Evolutionary conservation across 225 moss, liverwort and hornwort genomes (phyloP), one percentile per base, ranked within the genome.

Genomic region (Pseudoscleropodium purum): DNA sequence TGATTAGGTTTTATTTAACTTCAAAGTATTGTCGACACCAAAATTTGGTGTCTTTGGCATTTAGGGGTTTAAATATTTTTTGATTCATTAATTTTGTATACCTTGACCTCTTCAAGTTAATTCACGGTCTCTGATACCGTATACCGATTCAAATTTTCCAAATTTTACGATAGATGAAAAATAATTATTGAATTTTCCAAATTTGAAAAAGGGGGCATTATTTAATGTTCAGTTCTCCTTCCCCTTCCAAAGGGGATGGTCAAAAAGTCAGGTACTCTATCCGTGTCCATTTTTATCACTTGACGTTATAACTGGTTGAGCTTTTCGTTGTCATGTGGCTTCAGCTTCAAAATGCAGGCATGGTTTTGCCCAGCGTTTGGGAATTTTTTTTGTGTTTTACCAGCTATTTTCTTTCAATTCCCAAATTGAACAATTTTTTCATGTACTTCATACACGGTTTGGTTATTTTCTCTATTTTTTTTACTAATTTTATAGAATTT

Each of bases 21-120:
- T 59, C 59, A 59, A 59, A 59, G 4, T 59, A 9, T 6, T 59
- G 10, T 23, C 15, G 10, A 59, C 59, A 59, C 23, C 23, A 59
- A 10, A 10, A 23, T 59, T 59, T 59, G 23, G 23, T 59, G 59
- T 23, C 23, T 59, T 20, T 6, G 21, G 8, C 20, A 57, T 57
- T 19, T 23, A 59, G 59, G 10, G 23, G 4, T 13, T 8, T 9
- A 16, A 54, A 17, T 25, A 29, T 43, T 27, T 1, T 73, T 73
- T 74, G 10, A 17, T 45, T 74, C 18, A 4, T 18, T 74, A 29
- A 74, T 45, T 74, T 45, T 45, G 6, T 6, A 74, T 45, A 4
- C 18, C 2, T 74, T 6, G 29, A 6, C 5, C 10, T 16, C 29
- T 9, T 3, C 16, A 0, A 15, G 2, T 10, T 29, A 17, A 30